Percentiles rank a stretch among this genome's conserved stretches.
These are phyloP conservation scores for Phyllosticta citribraziliensis DNA, from an alignment of 2,329 filamentous ascomycete species.

Conservation along the genomic window DNA sequence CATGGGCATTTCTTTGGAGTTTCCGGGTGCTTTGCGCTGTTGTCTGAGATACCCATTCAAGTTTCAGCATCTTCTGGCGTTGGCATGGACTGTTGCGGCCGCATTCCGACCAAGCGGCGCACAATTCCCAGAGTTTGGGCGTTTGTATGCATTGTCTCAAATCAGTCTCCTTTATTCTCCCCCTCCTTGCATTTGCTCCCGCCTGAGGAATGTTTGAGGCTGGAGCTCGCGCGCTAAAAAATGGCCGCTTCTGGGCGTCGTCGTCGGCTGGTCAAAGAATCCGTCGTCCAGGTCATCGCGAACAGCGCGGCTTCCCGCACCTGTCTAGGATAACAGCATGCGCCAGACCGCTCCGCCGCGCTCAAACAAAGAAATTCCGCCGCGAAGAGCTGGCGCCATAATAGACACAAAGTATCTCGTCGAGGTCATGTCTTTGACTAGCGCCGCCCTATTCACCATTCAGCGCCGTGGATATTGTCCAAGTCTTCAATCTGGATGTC, in stretches of 20 bases:
- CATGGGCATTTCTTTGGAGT: slow-evolving; percentile 8
- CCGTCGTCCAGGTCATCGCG: slow-evolving; percentile 13
- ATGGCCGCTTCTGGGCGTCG: slow-evolving; percentile 25
- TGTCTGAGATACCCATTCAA: slow-evolving; percentile 10
- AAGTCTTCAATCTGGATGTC: neutral
- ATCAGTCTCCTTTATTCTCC: slow-evolving; percentile 17
- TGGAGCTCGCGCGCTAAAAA: slow-evolving; percentile 16
- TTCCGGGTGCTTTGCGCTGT: slow-evolving; percentile 1
- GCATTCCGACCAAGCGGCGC: slow-evolving; percentile 6
- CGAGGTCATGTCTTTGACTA: slow-evolving; percentile 9
- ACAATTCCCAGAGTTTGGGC: slow-evolving; percentile 8
- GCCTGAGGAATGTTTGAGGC: slow-evolving; percentile 25
- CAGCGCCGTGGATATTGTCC: neutral
- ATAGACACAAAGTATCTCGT: slow-evolving; percentile 24
- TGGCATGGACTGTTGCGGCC: slow-evolving; percentile 6
- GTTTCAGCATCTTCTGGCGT: slow-evolving; percentile 11
- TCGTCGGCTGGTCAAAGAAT: slow-evolving; percentile 7
- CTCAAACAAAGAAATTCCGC: slow-evolving; percentile 18
- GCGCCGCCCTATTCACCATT: slow-evolving; percentile 10
- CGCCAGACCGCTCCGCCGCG: slow-evolving; percentile 18
- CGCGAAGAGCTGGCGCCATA: slow-evolving; percentile 17
- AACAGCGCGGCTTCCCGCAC: slow-evolving; percentile 20
- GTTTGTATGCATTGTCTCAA: slow-evolving; percentile 12
- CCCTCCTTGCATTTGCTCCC: slow-evolving; percentile 24
- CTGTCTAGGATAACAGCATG: slow-evolving; percentile 26